Evolutionary conservation across 2,329 filamentous ascomycete species (phyloP).

Genomic region (Metarhizium guizhouense): DNA sequence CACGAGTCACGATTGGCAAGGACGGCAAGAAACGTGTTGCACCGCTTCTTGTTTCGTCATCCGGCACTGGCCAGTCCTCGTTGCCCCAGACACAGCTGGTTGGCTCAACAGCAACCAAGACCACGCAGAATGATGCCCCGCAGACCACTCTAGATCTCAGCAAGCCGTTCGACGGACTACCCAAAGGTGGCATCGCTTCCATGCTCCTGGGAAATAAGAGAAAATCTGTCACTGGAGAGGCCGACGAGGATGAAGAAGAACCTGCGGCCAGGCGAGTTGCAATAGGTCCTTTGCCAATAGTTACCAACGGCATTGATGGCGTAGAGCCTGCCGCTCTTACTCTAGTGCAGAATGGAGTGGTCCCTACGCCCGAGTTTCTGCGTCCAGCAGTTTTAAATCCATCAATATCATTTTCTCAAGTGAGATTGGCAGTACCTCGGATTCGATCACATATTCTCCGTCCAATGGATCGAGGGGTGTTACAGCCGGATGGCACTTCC

Average conservation of each 20-base stretch:
- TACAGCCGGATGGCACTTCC: constrained; percentile 41
- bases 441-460: constrained; percentile 75
- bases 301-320: constrained; percentile 69
- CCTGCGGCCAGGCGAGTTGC: constrained; percentile 41
- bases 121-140: constrained; percentile 59
- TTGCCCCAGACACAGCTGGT: constrained; percentile 83
- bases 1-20: constrained; percentile 87
- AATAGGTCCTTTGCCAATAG: constrained; percentile 63
- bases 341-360: constrained; percentile 48
- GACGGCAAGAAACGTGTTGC: constrained; percentile 95
- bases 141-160: constrained; percentile 82
- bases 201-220: constrained; percentile 91
- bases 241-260: constrained; percentile 63
- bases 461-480: constrained; percentile 60
- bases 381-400: constrained; percentile 83
- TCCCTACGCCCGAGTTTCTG: constrained; percentile 71
- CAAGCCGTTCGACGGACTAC: constrained; percentile 87
- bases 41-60: constrained; percentile 83
- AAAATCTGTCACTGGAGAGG: constrained; percentile 65
- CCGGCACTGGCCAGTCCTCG: constrained; percentile 77
- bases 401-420: constrained; percentile 69
- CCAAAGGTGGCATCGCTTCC: constrained; percentile 76
- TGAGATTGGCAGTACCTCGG: constrained; percentile 80
- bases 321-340: constrained; percentile 65
- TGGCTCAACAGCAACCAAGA: constrained; percentile 58